These are phyloP conservation scores for Penicillium psychrosexuale DNA, from an alignment of 2,329 filamentous ascomycete species.

Conservation along the genomic window DNA sequence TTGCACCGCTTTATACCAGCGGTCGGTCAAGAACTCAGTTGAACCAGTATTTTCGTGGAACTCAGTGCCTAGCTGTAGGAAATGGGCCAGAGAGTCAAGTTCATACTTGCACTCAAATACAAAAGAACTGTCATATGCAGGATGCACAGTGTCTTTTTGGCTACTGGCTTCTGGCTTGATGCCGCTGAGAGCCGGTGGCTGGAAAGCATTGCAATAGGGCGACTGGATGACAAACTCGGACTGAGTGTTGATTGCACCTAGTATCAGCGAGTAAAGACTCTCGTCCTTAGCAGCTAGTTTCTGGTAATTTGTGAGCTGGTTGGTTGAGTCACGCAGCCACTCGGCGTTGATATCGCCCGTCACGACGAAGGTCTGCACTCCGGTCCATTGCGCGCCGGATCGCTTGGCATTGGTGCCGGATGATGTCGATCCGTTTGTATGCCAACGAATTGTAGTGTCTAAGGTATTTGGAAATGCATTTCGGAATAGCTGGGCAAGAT, in stretches of 20 bases:
- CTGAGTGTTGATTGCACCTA: constrained; percentile 95
- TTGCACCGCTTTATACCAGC: constrained; percentile 77
- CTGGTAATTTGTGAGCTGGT: constrained; percentile 90
- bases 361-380: constrained; percentile 87
- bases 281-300: constrained; percentile 76
- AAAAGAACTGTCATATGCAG: constrained; percentile 73
- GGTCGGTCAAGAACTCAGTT: constrained; percentile 69
- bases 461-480: constrained; percentile 92
- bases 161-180: constrained; percentile 71
- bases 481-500: constrained; percentile 88
- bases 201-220: constrained; percentile 98
- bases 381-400: constrained; percentile 69
- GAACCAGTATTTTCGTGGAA: constrained; percentile 79
- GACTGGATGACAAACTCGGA: constrained; percentile 90
- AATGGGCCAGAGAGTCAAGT: constrained; percentile 90
- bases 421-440: constrained; percentile 58
- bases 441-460: constrained; percentile 86
- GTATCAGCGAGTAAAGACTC: constrained; percentile 72
- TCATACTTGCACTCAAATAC: constrained; percentile 99
- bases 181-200: constrained; percentile 81
- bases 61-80: constrained; percentile 79
- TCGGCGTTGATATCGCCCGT: constrained; percentile 91
- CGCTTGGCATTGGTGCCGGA: constrained; percentile 34
- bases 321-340: constrained; percentile 89
- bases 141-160: constrained; percentile 80